Base-by-base conservation (phyloP, 2,329 filamentous ascomycete genomes). In the Cercospora sp. region DNA sequence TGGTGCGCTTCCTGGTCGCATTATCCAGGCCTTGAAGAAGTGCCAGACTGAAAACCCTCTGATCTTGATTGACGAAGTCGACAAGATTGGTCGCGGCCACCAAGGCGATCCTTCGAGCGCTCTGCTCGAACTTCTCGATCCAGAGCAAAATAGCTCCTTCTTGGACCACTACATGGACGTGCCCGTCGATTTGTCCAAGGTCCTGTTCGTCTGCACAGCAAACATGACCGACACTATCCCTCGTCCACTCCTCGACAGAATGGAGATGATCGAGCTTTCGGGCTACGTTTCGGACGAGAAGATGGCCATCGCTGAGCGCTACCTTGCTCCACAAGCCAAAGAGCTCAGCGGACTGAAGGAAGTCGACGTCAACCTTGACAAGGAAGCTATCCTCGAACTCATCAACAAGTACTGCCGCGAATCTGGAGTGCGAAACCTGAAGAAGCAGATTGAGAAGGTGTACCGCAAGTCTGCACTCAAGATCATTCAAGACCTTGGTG, bases 201-300 rank as follows among this genome's bases (percentile, higher is more conserved):
- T 99, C 2, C 86, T 99, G 23, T 99, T 99, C 78, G 95, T 99
- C 51, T 99, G 95, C 85, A 99, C 95, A 13, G 95, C 95, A 68
- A 99, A 99, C 80, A 96, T 98, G 90, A 97, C 94, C 0, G 95
- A 99, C 76, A 99, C 95, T 0, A 99, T 99, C 69, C 95, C 95
- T 16, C 88, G 94, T 51, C 96, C 95, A 3, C 85, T 99, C 0
- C 86, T 98, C 16, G 95, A 99, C 78, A 90, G 95, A 74, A 99
- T 99, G 95, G 95, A 99, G 80, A 89, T 98, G 75, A 99, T 99
- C 73, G 89, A 96, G 70, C 86, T 99, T 2, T 98, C 94, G 39
- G 95, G 95, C 10, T 99, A 99, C 77, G 94, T 99, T 61, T 90
- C 94, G 0, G 94, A 99, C 72, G 95, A 99, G 85, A 99, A 99